phyloP scores from a whole-genome alignment of 441 rosid species.

The Pelargonium cotyledonis region DNA sequence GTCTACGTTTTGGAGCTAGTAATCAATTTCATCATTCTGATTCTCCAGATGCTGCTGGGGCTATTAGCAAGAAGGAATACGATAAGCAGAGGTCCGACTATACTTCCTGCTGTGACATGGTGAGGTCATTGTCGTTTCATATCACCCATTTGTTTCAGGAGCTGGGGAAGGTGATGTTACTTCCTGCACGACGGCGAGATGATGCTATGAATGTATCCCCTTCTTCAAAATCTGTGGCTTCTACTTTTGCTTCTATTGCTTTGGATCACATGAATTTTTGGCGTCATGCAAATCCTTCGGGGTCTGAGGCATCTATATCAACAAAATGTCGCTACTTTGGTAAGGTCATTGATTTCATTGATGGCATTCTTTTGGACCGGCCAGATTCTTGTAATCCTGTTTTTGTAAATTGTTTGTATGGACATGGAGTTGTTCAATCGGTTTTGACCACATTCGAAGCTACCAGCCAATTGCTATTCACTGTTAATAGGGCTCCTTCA shows the following conservation, averaged over 20 bases:
- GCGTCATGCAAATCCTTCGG: constrained; percentile 51
- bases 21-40: constrained; percentile 33
- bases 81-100: constrained; percentile 76
- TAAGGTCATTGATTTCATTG: constrained; percentile 87
- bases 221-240: constrained; percentile 83
- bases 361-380: constrained; percentile 80
- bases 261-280: constrained; percentile 79
- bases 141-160: constrained; percentile 90
- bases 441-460: constrained; percentile 96
- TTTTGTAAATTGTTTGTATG: constrained; percentile 73
- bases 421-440: constrained; percentile 74
- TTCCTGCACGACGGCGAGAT: constrained; percentile 94
- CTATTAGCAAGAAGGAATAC: constrained; percentile 44
- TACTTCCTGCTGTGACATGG: constrained; percentile 90
- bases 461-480: constrained; percentile 74
- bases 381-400: constrained; percentile 91
- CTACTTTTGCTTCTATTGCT: constrained; percentile 70
- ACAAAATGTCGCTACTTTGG: constrained; percentile 94
- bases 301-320: constrained; percentile 56
- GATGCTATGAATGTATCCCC: constrained; percentile 79
- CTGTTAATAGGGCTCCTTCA: constrained; percentile 61
- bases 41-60: constrained; percentile 44
- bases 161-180: constrained; percentile 91
- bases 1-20: constrained; percentile 35
- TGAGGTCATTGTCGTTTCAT: constrained; percentile 84